Conservation (phyloP, 805 yeast genomes). For the Metschnikowia picachoensis region DNA sequence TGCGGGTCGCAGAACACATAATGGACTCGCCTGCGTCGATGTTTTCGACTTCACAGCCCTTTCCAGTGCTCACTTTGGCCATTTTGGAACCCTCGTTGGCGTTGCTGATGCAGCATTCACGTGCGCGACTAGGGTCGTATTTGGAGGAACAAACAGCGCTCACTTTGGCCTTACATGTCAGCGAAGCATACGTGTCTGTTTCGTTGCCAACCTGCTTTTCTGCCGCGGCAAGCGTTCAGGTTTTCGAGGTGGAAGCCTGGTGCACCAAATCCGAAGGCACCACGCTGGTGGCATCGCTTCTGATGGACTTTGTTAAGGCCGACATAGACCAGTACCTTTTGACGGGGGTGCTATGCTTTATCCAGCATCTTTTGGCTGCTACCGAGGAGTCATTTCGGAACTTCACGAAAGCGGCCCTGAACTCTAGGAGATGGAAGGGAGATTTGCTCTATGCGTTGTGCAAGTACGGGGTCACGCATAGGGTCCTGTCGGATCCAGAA, state of each 20-base stretch:
- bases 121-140: conserved; percentile 5
- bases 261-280: conserved; percentile 16
- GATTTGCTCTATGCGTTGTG: conserved; percentile 42
- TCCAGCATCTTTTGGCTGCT: conserved; percentile 9
- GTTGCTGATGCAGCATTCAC: conserved; percentile 19
- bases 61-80: conserved; percentile 26
- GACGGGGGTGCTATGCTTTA: conserved; percentile 22
- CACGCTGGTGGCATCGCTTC: conserved; percentile 8
- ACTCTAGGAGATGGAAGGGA: conserved; percentile 19
- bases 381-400: conserved; percentile 16
- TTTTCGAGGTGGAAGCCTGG: conserved; percentile 39
- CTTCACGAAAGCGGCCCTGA: conserved; percentile 15
- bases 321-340: conserved; percentile 20
- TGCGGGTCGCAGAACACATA: conserved; percentile 35
- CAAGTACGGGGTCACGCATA: conserved; percentile 34
- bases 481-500: conserved; percentile 78
- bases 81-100: conserved; percentile 36
- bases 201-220: conserved; percentile 20
- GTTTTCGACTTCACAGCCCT: conserved; percentile 26
- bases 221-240: conserved; percentile 9
- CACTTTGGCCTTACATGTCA: conserved; percentile 29
- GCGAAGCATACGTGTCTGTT: conserved; percentile 22
- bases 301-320: conserved; percentile 12
- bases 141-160: conserved; percentile 15
- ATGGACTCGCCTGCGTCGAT: conserved; percentile 20